Conservation (phyloP, 2,329 filamentous ascomycete species). For the Nothophoma quercina region DNA sequence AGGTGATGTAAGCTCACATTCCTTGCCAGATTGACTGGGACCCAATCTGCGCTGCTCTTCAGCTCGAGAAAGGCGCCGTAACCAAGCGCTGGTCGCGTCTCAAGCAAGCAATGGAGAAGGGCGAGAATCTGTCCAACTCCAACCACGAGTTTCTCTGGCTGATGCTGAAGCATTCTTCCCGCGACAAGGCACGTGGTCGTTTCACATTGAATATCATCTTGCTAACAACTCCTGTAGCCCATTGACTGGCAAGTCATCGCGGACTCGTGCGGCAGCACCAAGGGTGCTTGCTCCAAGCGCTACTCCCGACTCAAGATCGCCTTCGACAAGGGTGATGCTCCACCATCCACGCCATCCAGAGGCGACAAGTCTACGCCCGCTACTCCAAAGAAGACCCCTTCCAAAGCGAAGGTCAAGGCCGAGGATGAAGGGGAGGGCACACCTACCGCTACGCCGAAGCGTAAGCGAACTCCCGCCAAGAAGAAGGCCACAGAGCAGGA, state of each 20-base stretch:
- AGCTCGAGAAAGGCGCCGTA: constrained; percentile 35
- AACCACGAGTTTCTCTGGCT: constrained; percentile 41
- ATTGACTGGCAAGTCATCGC: constrained; percentile 43
- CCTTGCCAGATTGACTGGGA: constrained; percentile 40
- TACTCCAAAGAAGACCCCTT: constrained; percentile 9
- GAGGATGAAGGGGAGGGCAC: neutral
- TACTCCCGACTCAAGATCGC: constrained; percentile 43
- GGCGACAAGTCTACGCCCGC: neutral
- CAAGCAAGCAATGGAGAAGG: constrained; percentile 33
- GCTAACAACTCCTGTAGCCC: constrained; percentile 12
- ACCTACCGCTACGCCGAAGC: constrained; percentile 22
- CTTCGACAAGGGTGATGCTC: constrained; percentile 30
- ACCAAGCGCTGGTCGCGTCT: constrained; percentile 47
- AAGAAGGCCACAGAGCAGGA: constrained; percentile 12
- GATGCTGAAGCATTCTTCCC: constrained; percentile 35
- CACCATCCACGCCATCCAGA: constrained; percentile 3
- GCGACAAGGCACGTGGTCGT: constrained; percentile 29
- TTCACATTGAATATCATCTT: neutral
- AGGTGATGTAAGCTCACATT: neutral
- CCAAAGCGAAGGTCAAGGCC: constrained; percentile 10
- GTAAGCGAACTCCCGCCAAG: constrained; percentile 26
- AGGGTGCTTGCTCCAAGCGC: constrained; percentile 43
- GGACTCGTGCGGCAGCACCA: constrained; percentile 33
- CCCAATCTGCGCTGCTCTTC: constrained; percentile 31
- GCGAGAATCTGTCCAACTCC: constrained; percentile 20